Evolutionary conservation across 1,139 yeast genomes (phyloP).

Genomic region (Diutina scorzettiae): DNA sequence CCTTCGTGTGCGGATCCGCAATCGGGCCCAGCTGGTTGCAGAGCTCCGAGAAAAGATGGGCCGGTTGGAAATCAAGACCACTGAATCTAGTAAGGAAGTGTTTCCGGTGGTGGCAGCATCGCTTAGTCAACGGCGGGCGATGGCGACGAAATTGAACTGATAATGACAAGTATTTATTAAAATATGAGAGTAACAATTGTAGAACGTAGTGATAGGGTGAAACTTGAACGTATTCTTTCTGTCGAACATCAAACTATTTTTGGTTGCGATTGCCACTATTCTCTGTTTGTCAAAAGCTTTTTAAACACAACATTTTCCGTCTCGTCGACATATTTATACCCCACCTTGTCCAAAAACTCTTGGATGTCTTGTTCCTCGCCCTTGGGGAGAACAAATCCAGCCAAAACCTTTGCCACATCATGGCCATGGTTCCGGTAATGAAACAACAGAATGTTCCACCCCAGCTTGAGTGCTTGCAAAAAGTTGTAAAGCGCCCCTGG

Average conservation of each 20-base stretch:
- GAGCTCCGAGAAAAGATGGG: not conserved
- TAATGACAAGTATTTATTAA: too few species aligned
- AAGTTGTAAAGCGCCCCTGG: slow-evolving; percentile 88
- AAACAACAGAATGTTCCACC: slow-evolving; percentile 90
- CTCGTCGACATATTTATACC: slow-evolving; percentile 72
- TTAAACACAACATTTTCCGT: slow-evolving; percentile 75
- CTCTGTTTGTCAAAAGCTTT: slow-evolving; percentile 37
- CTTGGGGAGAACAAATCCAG: slow-evolving; percentile 78
- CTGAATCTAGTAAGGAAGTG: too few species aligned
- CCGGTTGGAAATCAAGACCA: not conserved
- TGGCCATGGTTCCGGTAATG: slow-evolving; percentile 96
- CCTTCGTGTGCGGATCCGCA: not conserved
- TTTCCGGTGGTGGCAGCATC: too few species aligned
- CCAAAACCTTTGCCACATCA: slow-evolving; percentile 83
- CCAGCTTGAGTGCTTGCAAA: slow-evolving; percentile 53
- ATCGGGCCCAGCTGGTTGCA: not conserved
- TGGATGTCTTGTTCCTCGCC: slow-evolving; percentile 50
- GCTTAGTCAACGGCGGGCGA: too few species aligned
- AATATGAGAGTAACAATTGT: too few species aligned
- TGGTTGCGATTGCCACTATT: not conserved
- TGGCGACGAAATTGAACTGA: too few species aligned
- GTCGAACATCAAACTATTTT: too few species aligned
- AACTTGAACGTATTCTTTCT: too few species aligned
- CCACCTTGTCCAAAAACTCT: slow-evolving; percentile 41
- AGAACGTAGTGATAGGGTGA: too few species aligned